phyloP scores from a whole-genome alignment of 257 asterid species.

The Solanum raphanifolium region DNA sequence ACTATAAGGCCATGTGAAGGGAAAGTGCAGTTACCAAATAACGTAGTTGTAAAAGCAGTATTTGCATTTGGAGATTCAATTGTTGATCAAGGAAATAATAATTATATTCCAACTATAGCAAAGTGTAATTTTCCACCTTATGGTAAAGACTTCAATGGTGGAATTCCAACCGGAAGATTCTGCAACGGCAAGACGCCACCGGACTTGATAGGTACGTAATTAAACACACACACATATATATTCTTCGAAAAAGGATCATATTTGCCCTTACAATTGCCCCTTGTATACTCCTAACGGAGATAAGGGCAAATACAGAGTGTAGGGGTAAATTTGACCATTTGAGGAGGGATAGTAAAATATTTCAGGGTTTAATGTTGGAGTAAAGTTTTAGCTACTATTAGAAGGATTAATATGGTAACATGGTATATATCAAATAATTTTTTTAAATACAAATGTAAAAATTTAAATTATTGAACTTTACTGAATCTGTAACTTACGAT shows the following conservation, averaged over 20 bases:
- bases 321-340: not conserved
- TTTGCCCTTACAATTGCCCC: not conserved
- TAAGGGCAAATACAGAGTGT: not conserved
- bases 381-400: too few species aligned
- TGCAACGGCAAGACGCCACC: slow-evolving; percentile 60
- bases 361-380: too few species aligned
- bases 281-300: not conserved
- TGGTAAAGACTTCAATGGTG: slow-evolving; percentile 47
- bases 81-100: slow-evolving; percentile 64
- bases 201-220: slow-evolving; percentile 40
- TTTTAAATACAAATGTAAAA: not conserved
- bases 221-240: not conserved
- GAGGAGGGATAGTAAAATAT: not conserved
- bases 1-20: slow-evolving; percentile 17
- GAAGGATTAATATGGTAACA: too few species aligned
- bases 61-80: slow-evolving; percentile 78
- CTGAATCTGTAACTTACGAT: too few species aligned
- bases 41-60: slow-evolving; percentile 32
- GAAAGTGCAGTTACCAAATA: slow-evolving; percentile 23
- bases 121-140: slow-evolving; percentile 52
- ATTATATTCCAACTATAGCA: slow-evolving; percentile 11
- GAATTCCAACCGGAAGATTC: slow-evolving; percentile 63
- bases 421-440: not conserved
- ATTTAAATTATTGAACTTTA: not conserved
- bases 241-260: not conserved